Base-by-base conservation (phyloP, 2,329 filamentous ascomycete genomes). In the Arachnopeziza araneosa region DNA sequence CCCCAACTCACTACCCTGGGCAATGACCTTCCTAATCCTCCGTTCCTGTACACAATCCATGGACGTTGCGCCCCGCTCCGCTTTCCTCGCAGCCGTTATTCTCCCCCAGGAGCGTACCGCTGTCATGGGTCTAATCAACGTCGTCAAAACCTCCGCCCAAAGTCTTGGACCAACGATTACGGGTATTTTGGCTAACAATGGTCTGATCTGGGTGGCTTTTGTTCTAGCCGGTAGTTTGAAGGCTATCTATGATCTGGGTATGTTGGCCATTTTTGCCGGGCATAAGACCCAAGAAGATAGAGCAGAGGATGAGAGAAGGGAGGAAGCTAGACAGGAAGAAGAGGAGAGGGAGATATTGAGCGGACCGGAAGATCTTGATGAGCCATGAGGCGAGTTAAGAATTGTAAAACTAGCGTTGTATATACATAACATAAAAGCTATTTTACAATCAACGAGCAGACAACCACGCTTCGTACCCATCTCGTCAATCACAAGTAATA, bases 111-210 rank as follows among this genome's bases (percentile, higher is more conserved):
- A 91, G 71, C 80, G 89, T 1, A 91, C 88, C 0, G 85, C 86
- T 0, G 82, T 90, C 14, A 86, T 91, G 82, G 89, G 88, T 0
- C 76, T 86, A 0, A 78, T 89, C 2, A 90, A 90, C 63, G 82
- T 87, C 1, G 81, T 87, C 26, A 89, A 88, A 73, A 90, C 87
- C 0, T 75, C 79, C 7, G 78, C 80, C 3, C 82, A 86, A 69
- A 86, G 82, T 59, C 68, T 83, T 1, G 88, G 87, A 0, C 85
- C 87, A 0, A 70, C 84, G 0, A 74, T 88, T 22, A 88, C 87
- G 0, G 88, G 88, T 17, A 67, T 84, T 0, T 68, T 91, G 1
- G 36, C 36, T 44, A 44, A 12, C 17, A 44, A 44, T 17, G 74
- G 78, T 3, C 71, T 80, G 12, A 87, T 88, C 67, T 85, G 86